These are phyloP conservation scores for Pseudonitzschia delicatissima DNA, from an alignment of 108 stramenopile species.

Conservation along the genomic window DNA sequence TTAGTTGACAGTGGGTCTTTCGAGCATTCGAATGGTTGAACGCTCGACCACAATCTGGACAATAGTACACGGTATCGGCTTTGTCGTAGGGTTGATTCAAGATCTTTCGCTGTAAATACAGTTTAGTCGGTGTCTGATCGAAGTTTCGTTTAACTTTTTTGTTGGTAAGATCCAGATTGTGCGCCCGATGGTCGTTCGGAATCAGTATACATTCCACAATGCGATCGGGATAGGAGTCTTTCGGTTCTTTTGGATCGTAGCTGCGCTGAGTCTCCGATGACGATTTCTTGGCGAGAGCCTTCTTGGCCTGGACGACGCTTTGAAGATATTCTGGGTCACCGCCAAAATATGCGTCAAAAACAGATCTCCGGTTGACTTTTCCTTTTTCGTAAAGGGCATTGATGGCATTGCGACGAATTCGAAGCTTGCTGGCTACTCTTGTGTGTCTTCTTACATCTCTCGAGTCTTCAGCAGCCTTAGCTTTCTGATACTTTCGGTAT, in stretches of 20 bases:
- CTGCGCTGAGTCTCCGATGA: no score
- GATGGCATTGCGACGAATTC: constrained; percentile 14
- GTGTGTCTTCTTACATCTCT: neutral
- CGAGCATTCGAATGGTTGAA: constrained; percentile 27
- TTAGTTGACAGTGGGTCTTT: constrained; percentile 30
- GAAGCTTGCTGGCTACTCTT: neutral
- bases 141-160: constrained; percentile 4
- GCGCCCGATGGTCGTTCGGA: constrained; percentile 32
- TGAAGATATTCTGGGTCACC: constrained; percentile 13
- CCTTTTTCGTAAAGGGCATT: constrained; percentile 20
- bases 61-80: constrained; percentile 22
- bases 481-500: constrained; percentile 7
- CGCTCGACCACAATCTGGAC: constrained; percentile 45
- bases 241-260: constrained; percentile 33
- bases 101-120: constrained; percentile 33
- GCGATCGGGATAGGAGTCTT: constrained; percentile 48
- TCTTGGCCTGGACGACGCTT: neutral
- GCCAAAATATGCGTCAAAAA: constrained; percentile 35
- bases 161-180: constrained; percentile 9
- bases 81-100: constrained; percentile 44
- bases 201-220: constrained; percentile 68
- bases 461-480: neutral
- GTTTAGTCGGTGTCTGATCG: neutral
- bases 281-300: neutral
- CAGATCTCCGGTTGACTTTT: neutral